phyloP scores from a whole-genome alignment of 495 filamentous ascomycete genomes.

The Cladorrhinum samala region DNA sequence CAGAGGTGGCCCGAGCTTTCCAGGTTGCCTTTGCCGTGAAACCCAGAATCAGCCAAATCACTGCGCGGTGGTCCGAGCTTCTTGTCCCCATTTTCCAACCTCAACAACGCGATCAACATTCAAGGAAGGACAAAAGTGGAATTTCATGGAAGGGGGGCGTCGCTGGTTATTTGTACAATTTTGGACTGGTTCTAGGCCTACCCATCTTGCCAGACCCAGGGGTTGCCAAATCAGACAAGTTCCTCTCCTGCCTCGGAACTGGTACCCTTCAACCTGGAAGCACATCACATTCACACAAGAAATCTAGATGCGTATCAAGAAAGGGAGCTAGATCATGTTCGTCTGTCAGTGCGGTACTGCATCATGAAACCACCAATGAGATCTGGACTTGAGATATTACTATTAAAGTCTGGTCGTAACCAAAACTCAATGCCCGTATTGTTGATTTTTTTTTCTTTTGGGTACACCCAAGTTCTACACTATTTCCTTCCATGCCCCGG shows the following conservation, averaged over 20 bases:
- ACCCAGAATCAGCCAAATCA: background rate
- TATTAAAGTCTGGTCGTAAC: background rate
- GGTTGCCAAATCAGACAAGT: too few relatives aligned
- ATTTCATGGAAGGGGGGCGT: background rate
- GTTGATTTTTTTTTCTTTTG: slow-evolving; percentile 8
- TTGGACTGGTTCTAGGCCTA: too few relatives aligned
- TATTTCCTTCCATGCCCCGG: background rate
- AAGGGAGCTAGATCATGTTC: too few relatives aligned
- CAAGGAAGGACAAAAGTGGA: background rate
- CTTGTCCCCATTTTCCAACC: background rate
- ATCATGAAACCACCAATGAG: too few relatives aligned
- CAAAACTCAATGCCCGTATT: slow-evolving; percentile 6
- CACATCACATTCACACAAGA: too few relatives aligned
- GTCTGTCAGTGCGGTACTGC: too few relatives aligned
- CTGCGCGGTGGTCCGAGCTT: slow-evolving; percentile 4
- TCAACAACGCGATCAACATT: background rate
- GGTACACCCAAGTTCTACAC: slow-evolving; percentile 1
- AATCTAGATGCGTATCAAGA: too few relatives aligned
- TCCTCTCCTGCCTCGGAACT: too few relatives aligned
- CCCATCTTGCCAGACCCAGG: too few relatives aligned
- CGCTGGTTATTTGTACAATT: background rate
- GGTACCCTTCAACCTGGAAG: too few relatives aligned
- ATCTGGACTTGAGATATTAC: too few relatives aligned
- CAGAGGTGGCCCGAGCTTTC: slow-evolving; percentile 10
- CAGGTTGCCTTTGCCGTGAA: background rate